Base-by-base conservation (phyloP, 2,329 filamentous ascomycete genomes). In the Exophiala sideris region DNA sequence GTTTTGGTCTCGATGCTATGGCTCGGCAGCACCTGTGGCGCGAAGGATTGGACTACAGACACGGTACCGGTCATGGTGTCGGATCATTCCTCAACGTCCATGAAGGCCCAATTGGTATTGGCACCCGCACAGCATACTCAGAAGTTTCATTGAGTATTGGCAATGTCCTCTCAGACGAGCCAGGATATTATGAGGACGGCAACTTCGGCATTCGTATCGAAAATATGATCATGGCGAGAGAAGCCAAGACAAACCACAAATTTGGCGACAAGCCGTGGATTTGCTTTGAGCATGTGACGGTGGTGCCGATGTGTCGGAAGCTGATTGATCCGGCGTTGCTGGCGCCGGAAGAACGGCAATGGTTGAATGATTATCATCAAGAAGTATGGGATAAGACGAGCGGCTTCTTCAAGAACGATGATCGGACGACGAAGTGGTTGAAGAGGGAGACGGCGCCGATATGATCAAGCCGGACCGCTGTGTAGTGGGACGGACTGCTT, bases 81-180 rank as follows among this genome's bases (percentile, higher is more conserved):
- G 94, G 94, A 24, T 96, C 91, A 1, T 99, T 87, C 72, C 76
- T 99, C 66, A 99, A 99, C 63, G 94, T 99, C 0, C 94, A 99
- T 68, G 94, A 99, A 73, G 94, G 94, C 0, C 94, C 94, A 1
- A 95, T 99, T 58, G 94, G 94, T 16, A 95, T 99, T 57, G 94
- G 94, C 24, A 96, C 91, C 8, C 82, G 94, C 41, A 84, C 95
- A 36, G 89, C 95, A 65, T 96, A 92, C 68, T 87, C 89, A 0
- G 94, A 99, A 68, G 91, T 97, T 5, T 81, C 94, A 0, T 79
- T 99, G 29, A 83, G 89, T 0, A 80, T 89, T n/a, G 94, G 94
- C 41, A 96, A 99, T 65, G 92, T 99, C 38, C 84, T 97, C 49
- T 97, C 92, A 1, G 91, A 96, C 66, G 91, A 99, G 71, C 94